Evolutionary conservation across 441 rosid genomes (phyloP), one percentile per base, ranked within the genome.

Genomic region (Populus hybrid): DNA sequence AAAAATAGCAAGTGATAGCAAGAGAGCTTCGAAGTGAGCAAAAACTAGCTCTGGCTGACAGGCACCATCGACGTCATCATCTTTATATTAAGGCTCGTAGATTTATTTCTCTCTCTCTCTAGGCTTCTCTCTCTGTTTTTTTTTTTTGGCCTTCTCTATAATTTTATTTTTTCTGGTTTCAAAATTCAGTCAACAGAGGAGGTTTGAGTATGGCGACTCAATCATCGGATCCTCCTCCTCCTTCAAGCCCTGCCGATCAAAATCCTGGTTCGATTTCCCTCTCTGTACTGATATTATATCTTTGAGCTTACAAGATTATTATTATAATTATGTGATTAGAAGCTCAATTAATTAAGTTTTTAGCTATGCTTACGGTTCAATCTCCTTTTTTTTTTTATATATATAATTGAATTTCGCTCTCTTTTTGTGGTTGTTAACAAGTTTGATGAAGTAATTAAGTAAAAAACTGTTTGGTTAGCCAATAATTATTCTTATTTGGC

Each of bases 201-300:
- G 32, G 16, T 26, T 11, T 28, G 38, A 35, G 38, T 5, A 84
- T 82, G 83, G 79, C 84, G 19, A 82, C 79, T 74, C 40, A 67
- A 72, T 75, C 85, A 42, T 77, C 81, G 8, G 26, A 74, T 28
- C 21, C 83, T 42, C 32, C 32, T 30, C 32, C 32, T 30, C 71
- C 84, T 74, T 74, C 82, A 23, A 72, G 40, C 74, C 24, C 73
- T n/a, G n/a, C 76, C 67, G 63, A 76, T 66, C 78, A 75, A 40
- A 74, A 53, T 57, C 71, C 69, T 77, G 83, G 83, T 84, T 26
- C 35, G 35, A 35, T 53, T 72, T 59, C 4, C 28, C 18, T 1
- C 32, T 30, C 32, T 7, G 3, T 30, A 30, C 4, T 50, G 28
- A 16, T 26, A n/a, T 21, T 11, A 40, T 53, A 46, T 53, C 46